Evolutionary conservation across 2,329 filamentous ascomycete species (phyloP).

Genomic region (Diaporthe destruens): DNA sequence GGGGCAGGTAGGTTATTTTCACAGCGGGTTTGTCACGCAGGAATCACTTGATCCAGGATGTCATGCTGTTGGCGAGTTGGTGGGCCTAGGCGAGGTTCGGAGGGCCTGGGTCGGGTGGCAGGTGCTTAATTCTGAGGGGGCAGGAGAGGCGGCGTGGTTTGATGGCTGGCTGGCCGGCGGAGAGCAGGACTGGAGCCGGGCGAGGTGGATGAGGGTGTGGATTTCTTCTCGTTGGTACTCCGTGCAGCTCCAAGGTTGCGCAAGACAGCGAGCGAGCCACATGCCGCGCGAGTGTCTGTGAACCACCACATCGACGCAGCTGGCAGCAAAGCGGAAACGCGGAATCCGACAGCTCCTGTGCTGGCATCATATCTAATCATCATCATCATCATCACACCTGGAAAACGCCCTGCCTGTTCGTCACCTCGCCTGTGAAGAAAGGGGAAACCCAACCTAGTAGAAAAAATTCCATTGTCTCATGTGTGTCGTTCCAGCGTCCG

Average conservation of each 20-base stretch:
- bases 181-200: background rate
- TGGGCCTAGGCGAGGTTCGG: background rate
- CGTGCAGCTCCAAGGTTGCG: too few species aligned
- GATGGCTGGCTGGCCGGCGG: background rate
- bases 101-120: too few species aligned
- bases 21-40: too few species aligned
- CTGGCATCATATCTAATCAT: too few species aligned
- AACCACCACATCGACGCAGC: slow-evolving; percentile 61
- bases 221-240: slow-evolving; percentile 54
- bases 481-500: slow-evolving; percentile 26
- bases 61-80: background rate
- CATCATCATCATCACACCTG: slow-evolving; percentile 9
- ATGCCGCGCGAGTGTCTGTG: slow-evolving; percentile 54
- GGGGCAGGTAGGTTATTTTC: too few species aligned
- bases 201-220: slow-evolving; percentile 12
- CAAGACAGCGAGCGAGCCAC: slow-evolving; percentile 51
- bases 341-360: background rate
- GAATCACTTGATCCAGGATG: too few species aligned
- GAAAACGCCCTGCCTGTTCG: slow-evolving; percentile 19
- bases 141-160: background rate
- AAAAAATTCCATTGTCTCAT: slow-evolving; percentile 41
- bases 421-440: slow-evolving; percentile 39
- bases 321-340: slow-evolving; percentile 51
- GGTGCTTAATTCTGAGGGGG: background rate
- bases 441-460: slow-evolving; percentile 41